Conservation (phyloP, 2,329 filamentous ascomycete species). For the Macrophomina phaseolina region DNA sequence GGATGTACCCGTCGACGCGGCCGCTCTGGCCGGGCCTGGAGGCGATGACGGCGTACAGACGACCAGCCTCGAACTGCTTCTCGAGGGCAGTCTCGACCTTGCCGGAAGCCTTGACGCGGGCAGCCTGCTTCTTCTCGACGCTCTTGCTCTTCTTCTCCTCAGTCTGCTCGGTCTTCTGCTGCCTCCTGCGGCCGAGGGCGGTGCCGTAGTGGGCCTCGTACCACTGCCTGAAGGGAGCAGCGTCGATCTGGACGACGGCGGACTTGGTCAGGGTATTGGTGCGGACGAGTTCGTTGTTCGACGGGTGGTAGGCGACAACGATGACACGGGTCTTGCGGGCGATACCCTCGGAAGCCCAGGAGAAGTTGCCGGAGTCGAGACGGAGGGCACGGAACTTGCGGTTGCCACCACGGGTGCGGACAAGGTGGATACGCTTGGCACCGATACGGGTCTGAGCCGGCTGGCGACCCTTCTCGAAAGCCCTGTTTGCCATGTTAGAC, state of each 20-base stretch:
- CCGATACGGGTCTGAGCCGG: conserved; percentile 99
- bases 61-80: conserved; percentile 99
- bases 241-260: conserved; percentile 98
- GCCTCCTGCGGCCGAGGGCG: conserved; percentile 85
- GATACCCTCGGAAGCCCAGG: conserved; percentile 97
- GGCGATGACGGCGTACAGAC: conserved; percentile 90
- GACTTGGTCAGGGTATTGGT: conserved; percentile 99
- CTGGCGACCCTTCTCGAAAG: conserved; percentile 99
- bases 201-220: conserved; percentile 99
- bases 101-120: conserved; percentile 78
- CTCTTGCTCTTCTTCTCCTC: conserved; percentile 92
- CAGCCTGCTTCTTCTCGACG: conserved; percentile 95
- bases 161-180: conserved; percentile 76
- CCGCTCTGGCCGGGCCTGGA: conserved; percentile 96
- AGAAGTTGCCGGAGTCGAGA: conserved; percentile 99
- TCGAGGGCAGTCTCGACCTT: conserved; percentile 94
- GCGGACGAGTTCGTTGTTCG: conserved; percentile 99
- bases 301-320: conserved; percentile 97
- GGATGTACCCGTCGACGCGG: conserved; percentile 94
- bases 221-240: conserved; percentile 99
- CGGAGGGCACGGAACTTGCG: conserved; percentile 99
- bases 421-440: conserved; percentile 92
- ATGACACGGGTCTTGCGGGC: conserved; percentile 99
- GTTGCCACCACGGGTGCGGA: conserved; percentile 98
- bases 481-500: conserved; percentile 70